Conservation (phyloP, 352 stramenopile genomes). For the Phytophthora sojae region DNA sequence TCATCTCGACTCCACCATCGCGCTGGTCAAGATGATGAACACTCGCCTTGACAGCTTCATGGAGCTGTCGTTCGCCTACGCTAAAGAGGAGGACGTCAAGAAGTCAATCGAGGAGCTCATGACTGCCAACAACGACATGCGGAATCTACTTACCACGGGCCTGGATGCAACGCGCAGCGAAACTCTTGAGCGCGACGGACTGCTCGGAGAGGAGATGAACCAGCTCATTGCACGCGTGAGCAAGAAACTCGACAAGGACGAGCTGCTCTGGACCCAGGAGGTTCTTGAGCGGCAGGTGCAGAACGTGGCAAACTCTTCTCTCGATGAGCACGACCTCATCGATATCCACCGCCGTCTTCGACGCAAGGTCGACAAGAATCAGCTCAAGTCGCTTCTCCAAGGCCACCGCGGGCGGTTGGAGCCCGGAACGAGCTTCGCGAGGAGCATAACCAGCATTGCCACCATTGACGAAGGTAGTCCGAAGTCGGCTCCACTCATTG, state of each 20-base stretch:
- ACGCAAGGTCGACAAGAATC: constrained; percentile 67
- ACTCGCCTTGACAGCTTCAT: constrained; percentile 67
- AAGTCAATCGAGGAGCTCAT: constrained; percentile 75
- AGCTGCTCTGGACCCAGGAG: constrained; percentile 80
- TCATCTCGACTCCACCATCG: constrained; percentile 59
- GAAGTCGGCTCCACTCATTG: constrained; percentile 45
- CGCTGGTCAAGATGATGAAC: constrained; percentile 74
- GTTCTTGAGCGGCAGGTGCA: constrained; percentile 72
- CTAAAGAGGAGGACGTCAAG: constrained; percentile 80
- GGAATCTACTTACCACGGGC: constrained; percentile 53
- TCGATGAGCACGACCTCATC: constrained; percentile 69
- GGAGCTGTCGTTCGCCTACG: constrained; percentile 69
- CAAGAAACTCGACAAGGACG: constrained; percentile 82
- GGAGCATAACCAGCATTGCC: constrained; percentile 22
- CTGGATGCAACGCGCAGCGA: constrained; percentile 56
- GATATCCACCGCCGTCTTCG: constrained; percentile 66
- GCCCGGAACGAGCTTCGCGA: constrained; percentile 7
- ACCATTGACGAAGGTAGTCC: constrained; percentile 14
- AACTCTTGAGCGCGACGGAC: constrained; percentile 55
- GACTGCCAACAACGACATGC: constrained; percentile 49
- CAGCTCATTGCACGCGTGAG: constrained; percentile 71
- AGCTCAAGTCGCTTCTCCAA: constrained; percentile 62
- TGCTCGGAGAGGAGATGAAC: constrained; percentile 64
- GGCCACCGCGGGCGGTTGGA: constrained; percentile 49
- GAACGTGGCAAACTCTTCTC: constrained; percentile 67